phyloP scores from a whole-genome alignment of 2,329 filamentous ascomycete genomes.

The Alternaria hordeiaustralica region DNA sequence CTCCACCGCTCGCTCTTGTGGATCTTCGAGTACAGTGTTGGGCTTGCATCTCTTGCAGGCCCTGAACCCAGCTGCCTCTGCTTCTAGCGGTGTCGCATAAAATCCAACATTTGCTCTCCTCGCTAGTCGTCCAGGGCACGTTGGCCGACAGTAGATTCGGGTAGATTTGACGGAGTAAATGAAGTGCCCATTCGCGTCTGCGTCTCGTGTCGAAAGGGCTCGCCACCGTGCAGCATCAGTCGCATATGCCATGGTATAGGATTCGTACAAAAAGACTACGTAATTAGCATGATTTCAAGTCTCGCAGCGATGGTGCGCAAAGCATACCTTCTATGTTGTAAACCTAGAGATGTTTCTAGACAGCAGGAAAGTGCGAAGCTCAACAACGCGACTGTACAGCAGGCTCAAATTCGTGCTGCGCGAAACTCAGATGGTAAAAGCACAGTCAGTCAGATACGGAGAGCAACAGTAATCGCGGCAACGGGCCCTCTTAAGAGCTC shows the following conservation, averaged over 20 bases:
- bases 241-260: conserved; percentile 32
- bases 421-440: neutral
- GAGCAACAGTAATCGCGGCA: neutral
- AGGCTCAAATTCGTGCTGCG: no score
- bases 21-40: conserved; percentile 49
- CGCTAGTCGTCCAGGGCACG: conserved; percentile 66
- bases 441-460: neutral
- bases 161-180: conserved; percentile 65
- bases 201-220: conserved; percentile 55
- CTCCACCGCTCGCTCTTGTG: conserved; percentile 53
- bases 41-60: conserved; percentile 66
- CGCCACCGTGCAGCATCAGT: conserved; percentile 46
- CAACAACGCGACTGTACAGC: neutral
- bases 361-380: neutral
- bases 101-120: conserved; percentile 64
- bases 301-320: neutral
- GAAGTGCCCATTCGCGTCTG: conserved; percentile 54
- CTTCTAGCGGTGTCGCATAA: conserved; percentile 55
- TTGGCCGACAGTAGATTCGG: conserved; percentile 66
- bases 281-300: neutral
- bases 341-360: neutral
- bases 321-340: neutral
- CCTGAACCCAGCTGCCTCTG: conserved; percentile 59
- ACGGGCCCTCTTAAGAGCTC: neutral
- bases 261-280: neutral